Percentiles rank a stretch among this genome's conserved stretches.
phyloP scores from a whole-genome alignment of 2,329 filamentous ascomycete species.

The Nigrospora oryzae region DNA sequence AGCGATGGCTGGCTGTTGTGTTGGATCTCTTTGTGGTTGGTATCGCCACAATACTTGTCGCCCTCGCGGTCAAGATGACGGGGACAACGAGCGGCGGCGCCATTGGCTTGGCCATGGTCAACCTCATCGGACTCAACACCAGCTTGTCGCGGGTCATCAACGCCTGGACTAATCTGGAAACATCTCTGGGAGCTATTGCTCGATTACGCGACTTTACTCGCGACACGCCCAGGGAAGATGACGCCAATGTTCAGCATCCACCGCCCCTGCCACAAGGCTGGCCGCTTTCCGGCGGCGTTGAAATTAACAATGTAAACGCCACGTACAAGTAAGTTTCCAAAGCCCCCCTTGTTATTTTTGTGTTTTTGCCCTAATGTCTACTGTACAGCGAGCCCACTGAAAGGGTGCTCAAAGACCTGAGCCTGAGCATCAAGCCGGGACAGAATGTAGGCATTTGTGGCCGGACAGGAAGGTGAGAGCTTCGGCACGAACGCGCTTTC shows the following conservation, averaged over 20 bases:
- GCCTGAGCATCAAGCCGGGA: background rate
- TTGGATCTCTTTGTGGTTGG: conserved; percentile 26
- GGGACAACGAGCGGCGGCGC: conserved; percentile 17
- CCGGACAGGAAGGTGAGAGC: conserved; percentile 3
- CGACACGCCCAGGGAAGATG: background rate
- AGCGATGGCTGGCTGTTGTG: background rate
- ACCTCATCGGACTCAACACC: conserved; percentile 13
- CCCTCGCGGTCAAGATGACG: conserved; percentile 23
- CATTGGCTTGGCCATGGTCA: conserved; percentile 22
- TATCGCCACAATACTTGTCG: conserved; percentile 24
- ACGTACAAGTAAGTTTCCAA: background rate
- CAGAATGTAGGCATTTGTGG: conserved; percentile 4
- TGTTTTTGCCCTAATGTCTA: too few species aligned
- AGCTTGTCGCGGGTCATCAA: conserved; percentile 12
- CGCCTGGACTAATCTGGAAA: conserved; percentile 18
- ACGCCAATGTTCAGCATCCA: background rate
- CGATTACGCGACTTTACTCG: conserved; percentile 3
- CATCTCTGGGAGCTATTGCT: conserved; percentile 16
- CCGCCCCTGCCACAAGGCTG: background rate
- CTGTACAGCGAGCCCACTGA: background rate
- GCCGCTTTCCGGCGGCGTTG: background rate
- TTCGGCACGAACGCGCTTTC: background rate
- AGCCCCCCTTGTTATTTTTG: too few species aligned
- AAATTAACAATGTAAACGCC: background rate
- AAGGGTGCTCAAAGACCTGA: conserved; percentile 1